Evolutionary conservation across 176 grass and related monocot species (phyloP), one percentile per base, ranked within the genome.

Genomic region (Bonia amplexicaulis): DNA sequence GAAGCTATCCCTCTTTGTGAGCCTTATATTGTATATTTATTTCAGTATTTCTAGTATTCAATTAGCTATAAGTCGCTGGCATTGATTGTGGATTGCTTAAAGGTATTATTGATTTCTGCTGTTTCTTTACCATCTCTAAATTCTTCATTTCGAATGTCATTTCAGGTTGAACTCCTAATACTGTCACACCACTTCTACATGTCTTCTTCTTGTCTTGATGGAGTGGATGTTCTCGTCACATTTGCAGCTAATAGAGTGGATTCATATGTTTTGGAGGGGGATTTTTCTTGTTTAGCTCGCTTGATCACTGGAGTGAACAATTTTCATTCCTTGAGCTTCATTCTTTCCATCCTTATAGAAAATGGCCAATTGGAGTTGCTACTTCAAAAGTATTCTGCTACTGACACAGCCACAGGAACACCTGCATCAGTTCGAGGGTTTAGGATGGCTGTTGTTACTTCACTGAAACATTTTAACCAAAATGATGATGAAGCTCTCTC

Each of bases 241-340:
- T 94, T 98, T 73, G 96, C 93, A 10, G 96, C 96, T 83, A 98
- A 98, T 85, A 94, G 91, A 87, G 91, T 98, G 85, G 96, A 95
- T 45, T 92, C 96, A 69, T 98, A 98, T 74, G 89, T 98, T 47
- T 82, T 45, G 14, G 93, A 98, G 87, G 92, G 87, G 9, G 85
- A 94, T 83, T 94, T 92, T 89, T 85, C 90, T 79, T 97, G 92
- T 87, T 89, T 90, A 78, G 91, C 88, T 83, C 89, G 87, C 35
- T 83, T 95, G 58, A 95, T 98, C 69, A 98, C 96, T 83, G 96
- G 96, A 90, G 96, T 95, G 60, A 92, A 85, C 90, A 98, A 98
- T 88, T 98, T 95, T 84, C 89, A 92, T 88, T 94, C 96, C 52
- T 87, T 98, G 82, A 93, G 89, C 87, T 98, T 98, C 85, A 95